phyloP scores from a whole-genome alignment of 2,329 filamentous ascomycete genomes.

The Microdochium trichocladiopsis region DNA sequence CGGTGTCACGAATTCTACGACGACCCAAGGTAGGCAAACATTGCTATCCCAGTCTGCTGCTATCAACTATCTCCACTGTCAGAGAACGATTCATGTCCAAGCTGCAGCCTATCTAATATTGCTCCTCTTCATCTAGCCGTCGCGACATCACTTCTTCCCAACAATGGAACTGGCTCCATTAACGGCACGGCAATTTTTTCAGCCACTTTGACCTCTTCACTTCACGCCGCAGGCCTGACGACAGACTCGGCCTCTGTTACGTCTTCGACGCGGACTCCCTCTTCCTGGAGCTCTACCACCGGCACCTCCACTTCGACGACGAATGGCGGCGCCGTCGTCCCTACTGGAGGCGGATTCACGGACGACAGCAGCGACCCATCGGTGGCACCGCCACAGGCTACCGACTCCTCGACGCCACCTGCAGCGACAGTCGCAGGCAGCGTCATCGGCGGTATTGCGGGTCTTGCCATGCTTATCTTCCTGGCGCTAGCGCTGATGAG shows the following conservation, averaged over 20 bases:
- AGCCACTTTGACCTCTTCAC: constrained; percentile 7
- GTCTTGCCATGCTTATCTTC: constrained; percentile 47
- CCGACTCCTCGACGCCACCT: constrained; percentile 11
- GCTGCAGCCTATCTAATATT: background rate
- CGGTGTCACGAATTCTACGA: constrained; percentile 16
- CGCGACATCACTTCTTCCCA: background rate
- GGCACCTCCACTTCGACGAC: background rate
- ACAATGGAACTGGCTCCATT: background rate
- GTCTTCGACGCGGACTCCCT: constrained; percentile 1
- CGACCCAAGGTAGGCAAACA: constrained; percentile 11
- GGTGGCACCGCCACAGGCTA: background rate
- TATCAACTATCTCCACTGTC: no score
- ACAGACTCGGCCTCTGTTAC: constrained; percentile 9
- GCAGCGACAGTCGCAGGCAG: constrained; percentile 41
- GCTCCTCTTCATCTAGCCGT: background rate
- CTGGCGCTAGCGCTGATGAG: constrained; percentile 45
- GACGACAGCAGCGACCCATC: constrained; percentile 5
- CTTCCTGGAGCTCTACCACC: constrained; percentile 1
- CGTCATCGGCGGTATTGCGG: constrained; percentile 51
- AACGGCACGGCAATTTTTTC: background rate
- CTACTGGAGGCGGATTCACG: constrained; percentile 2
- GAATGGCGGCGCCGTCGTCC: constrained; percentile 5
- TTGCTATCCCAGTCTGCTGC: background rate
- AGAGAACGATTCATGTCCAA: no score
- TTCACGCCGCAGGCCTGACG: constrained; percentile 4